Evolutionary conservation across 1,284 basidiomycete genomes (phyloP).

Genomic region (Rhizopogon parksii): DNA sequence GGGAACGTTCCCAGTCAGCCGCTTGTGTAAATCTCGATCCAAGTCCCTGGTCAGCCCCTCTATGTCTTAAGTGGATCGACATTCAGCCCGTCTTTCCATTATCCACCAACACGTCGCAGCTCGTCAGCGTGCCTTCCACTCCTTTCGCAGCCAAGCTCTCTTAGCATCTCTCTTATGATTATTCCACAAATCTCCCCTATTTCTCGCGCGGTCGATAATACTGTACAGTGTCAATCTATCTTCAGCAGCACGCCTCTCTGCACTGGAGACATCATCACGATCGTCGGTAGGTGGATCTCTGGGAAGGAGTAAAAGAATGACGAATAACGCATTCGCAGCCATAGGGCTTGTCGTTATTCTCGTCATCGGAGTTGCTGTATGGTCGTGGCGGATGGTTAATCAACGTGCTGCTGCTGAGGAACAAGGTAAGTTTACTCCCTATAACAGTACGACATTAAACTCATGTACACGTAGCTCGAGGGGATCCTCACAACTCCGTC

Average conservation of each 20-base stretch:
- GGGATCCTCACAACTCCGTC: constrained; percentile 6
- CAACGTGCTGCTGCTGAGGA: neutral
- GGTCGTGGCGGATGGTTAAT: neutral
- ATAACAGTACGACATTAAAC: neutral
- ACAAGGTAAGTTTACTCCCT: neutral
- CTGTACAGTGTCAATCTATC: neutral
- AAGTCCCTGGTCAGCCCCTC: too few relatives aligned
- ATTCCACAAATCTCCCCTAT: neutral
- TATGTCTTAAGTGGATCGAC: neutral
- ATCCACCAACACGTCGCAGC: neutral
- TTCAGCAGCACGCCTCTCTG: neutral
- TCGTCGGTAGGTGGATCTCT: neutral
- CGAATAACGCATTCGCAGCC: neutral
- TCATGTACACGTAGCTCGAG: neutral
- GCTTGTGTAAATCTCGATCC: neutral
- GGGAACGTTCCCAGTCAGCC: neutral
- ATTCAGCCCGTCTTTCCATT: neutral
- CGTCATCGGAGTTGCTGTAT: neutral
- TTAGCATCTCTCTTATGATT: neutral
- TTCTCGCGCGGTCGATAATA: neutral
- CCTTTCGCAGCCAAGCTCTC: constrained; percentile 1
- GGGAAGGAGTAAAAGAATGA: too few relatives aligned
- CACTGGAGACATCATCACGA: neutral
- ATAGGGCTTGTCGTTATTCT: neutral
- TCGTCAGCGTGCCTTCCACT: neutral